phyloP scores from a whole-genome alignment of 768 basidiomycete species.

The Nidularia pulvinata region DNA sequence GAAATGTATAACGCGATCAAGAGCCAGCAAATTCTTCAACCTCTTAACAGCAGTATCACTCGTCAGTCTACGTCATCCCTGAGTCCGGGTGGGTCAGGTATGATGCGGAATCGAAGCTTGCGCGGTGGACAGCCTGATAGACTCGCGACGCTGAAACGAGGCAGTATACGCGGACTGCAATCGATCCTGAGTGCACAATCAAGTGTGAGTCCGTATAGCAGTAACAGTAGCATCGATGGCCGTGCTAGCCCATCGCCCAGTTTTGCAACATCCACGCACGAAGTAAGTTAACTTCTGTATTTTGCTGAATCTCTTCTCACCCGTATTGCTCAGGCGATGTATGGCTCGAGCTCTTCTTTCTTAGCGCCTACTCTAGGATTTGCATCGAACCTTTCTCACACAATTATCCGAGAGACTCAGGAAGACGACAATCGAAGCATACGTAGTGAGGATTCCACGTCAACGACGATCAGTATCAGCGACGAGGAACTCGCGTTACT shows the following conservation, averaged over 20 bases:
- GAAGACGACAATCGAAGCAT: constrained; percentile 84
- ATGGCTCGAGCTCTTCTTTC: constrained; percentile 68
- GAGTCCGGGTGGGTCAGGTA: constrained; percentile 46
- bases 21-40: constrained; percentile 88
- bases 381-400: constrained; percentile 93
- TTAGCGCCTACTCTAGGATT: constrained; percentile 92
- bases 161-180: constrained; percentile 88
- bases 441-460: constrained; percentile 60
- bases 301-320: neutral
- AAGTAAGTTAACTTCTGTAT: constrained; percentile 39
- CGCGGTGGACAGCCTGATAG: constrained; percentile 67
- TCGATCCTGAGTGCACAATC: constrained; percentile 68
- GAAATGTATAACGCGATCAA: constrained; percentile 97
- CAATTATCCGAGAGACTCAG: constrained; percentile 93
- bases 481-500: constrained; percentile 96
- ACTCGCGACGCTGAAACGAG: constrained; percentile 79
- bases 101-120: constrained; percentile 70
- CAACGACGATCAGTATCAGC: constrained; percentile 82
- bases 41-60: constrained; percentile 46
- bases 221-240: constrained; percentile 82
- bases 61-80: constrained; percentile 57
- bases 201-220: constrained; percentile 83
- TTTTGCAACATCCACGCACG: constrained; percentile 87
- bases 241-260: constrained; percentile 95
- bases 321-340: constrained; percentile 39